Conservation (phyloP, 352 stramenopile species). For the Globisporangium apiculatum region DNA sequence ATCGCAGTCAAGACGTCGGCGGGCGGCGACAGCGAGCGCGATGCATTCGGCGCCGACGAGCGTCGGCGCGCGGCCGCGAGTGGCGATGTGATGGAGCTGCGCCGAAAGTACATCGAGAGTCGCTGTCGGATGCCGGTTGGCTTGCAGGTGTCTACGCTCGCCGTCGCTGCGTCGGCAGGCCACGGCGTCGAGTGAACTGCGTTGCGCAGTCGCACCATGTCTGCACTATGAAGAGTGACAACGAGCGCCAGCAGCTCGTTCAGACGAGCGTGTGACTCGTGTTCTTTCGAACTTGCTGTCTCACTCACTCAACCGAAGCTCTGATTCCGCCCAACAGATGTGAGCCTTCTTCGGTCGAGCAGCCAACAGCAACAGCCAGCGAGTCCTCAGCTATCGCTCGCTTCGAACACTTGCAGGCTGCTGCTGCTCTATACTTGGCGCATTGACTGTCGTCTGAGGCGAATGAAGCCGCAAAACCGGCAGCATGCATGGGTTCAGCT, state of each 20-base stretch:
- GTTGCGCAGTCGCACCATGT: constrained; percentile 7
- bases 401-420: too few species aligned
- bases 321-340: too few species aligned
- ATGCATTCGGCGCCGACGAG: not conserved
- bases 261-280: not conserved
- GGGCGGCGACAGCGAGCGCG: not conserved
- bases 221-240: too few species aligned
- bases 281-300: not conserved
- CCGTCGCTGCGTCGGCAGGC: not conserved
- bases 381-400: too few species aligned
- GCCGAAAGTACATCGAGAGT: constrained; percentile 41
- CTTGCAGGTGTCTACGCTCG: not conserved
- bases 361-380: too few species aligned
- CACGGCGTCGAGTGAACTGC: constrained; percentile 5
- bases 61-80: constrained; percentile 3
- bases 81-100: constrained; percentile 29
- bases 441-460: too few species aligned
- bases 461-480: too few species aligned
- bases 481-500: too few species aligned
- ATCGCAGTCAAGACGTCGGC: constrained; percentile 16
- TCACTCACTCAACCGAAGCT: too few species aligned
- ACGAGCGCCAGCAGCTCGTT: too few species aligned
- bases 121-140: constrained; percentile 30
- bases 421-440: too few species aligned
- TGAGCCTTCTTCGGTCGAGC: too few species aligned